phyloP scores from a whole-genome alignment of 257 asterid genomes.

The Scutellaria galericulata region DNA sequence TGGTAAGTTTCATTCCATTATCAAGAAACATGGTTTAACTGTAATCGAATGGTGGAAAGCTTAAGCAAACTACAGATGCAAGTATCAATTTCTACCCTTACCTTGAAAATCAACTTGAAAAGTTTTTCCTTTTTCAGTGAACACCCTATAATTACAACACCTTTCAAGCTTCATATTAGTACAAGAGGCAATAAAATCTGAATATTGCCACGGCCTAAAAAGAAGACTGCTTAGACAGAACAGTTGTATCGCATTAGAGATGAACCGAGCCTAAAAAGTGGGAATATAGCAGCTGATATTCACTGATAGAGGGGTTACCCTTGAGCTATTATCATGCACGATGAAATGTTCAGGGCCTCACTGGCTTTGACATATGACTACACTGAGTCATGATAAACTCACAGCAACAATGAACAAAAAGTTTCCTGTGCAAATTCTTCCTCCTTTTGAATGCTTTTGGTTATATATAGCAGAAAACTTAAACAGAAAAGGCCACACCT shows the following conservation, averaged over 20 bases:
- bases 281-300: not conserved
- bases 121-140: not conserved
- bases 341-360: not conserved
- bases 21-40: not conserved
- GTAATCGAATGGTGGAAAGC: not conserved
- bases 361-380: not conserved
- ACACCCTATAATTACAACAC: not conserved
- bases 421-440: too few relatives aligned
- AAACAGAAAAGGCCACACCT: too few relatives aligned
- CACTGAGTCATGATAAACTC: too few relatives aligned
- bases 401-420: too few relatives aligned
- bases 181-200: slow-evolving; percentile 5
- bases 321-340: not conserved
- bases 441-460: too few relatives aligned
- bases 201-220: not conserved
- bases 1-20: not conserved
- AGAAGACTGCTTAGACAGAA: not conserved
- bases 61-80: not conserved
- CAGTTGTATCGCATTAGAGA: not conserved
- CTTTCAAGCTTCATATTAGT: not conserved
- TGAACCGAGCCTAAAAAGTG: not conserved
- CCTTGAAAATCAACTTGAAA: not conserved
- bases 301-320: not conserved
- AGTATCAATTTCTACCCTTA: not conserved
- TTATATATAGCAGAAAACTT: too few relatives aligned